A percentile compares a stretch with the other conserved stretches of the same genome.
Conservation (phyloP, 2,329 filamentous ascomycete species). For the Pyricularia pennisetigena region DNA sequence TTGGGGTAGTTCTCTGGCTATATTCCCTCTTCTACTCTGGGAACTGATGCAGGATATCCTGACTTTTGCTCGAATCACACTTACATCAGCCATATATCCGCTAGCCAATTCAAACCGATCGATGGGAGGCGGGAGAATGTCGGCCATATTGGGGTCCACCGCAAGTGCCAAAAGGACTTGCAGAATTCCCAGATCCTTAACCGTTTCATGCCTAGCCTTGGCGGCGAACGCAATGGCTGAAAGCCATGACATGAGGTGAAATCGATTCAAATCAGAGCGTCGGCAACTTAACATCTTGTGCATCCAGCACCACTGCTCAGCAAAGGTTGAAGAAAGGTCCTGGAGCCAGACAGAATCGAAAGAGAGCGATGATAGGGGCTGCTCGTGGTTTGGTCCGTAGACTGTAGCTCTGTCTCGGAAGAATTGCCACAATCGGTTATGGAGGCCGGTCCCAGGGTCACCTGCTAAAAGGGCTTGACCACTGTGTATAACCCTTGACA, state of each 20-base stretch:
- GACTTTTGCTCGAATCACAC: no score
- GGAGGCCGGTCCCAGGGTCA: no score
- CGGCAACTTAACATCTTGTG: background rate
- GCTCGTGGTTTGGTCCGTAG: background rate
- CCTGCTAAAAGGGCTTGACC: background rate
- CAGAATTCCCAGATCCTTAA: background rate
- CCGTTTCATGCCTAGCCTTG: no score
- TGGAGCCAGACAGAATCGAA: background rate
- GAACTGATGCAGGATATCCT: no score
- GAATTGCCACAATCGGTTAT: background rate
- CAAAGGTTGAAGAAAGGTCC: background rate
- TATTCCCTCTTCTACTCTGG: no score
- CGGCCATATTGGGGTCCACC: background rate
- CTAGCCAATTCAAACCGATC: background rate
- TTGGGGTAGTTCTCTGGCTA: no score
- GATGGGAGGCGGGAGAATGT: background rate
- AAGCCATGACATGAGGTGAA: background rate
- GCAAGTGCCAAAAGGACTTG: background rate
- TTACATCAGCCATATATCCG: background rate
- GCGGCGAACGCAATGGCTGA: background rate
- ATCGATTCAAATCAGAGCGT: background rate
- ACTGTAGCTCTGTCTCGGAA: background rate
- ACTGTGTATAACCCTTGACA: background rate
- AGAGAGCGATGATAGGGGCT: background rate
- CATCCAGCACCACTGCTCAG: no score